Conservation (phyloP, 352 stramenopile genomes). For the Phytopythium oedochilum region DNA sequence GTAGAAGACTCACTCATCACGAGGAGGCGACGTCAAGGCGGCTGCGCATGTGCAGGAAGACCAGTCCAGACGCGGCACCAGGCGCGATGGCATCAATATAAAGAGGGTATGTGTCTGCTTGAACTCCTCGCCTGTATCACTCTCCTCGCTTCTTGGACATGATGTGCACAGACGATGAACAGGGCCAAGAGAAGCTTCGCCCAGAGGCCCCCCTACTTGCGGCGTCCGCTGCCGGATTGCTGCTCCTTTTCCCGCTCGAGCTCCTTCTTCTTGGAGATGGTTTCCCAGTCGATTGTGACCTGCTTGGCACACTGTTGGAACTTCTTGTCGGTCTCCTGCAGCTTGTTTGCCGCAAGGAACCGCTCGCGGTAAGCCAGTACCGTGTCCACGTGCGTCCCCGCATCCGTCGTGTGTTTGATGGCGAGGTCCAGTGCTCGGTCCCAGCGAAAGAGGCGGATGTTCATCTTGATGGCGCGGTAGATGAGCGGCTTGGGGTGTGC, state of each 20-base stretch:
- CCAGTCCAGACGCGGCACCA: conserved; percentile 11
- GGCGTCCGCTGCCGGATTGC: conserved; percentile 31
- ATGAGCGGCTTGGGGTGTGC: conserved; percentile 82
- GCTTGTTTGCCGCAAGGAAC: conserved; percentile 83
- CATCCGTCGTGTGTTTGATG: conserved; percentile 85
- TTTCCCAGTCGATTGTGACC: conserved; percentile 87
- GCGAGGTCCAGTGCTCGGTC: conserved; percentile 85
- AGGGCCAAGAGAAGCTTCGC: neutral
- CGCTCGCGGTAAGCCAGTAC: conserved; percentile 86
- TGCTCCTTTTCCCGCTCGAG: conserved; percentile 79
- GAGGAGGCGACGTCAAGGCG: conserved; percentile 16
- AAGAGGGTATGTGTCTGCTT: conserved; percentile 3
- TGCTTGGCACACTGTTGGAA: conserved; percentile 87
- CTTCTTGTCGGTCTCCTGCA: conserved; percentile 85
- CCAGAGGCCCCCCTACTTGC: conserved; percentile 34
- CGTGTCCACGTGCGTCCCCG: conserved; percentile 86
- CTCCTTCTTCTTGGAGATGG: conserved; percentile 88
- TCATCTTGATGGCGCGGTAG: conserved; percentile 94
- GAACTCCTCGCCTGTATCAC: neutral
- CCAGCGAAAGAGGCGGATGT: conserved; percentile 89
- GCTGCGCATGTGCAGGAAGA: conserved; percentile 9
- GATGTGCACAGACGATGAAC: neutral
- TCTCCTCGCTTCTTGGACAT: neutral
- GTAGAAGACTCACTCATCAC: conserved; percentile 9
- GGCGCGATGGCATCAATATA: conserved; percentile 8